Evolutionary conservation across 768 basidiomycete species (phyloP), one percentile per base, ranked within the genome.

Genomic region (Leccinum boreale): DNA sequence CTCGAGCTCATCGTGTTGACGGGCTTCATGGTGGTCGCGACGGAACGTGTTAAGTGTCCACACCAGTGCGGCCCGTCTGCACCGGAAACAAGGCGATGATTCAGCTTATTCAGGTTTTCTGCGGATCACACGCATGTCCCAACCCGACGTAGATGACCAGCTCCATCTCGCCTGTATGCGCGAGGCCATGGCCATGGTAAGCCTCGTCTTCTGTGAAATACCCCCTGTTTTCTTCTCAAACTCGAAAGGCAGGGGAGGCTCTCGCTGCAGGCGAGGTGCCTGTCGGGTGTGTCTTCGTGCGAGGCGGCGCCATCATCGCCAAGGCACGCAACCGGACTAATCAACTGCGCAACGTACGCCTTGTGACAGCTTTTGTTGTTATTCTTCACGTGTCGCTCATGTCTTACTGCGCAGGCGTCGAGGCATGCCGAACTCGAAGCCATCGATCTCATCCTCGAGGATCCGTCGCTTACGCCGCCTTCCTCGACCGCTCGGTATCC

Each of bases 381-480:
- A 15, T 31, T 23, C 9, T 33, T 52, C 19, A n/a, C 39, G 45
- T 29, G 48, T 46, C 55, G 60, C 15, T 50, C 26, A 57, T 28
- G 11, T 24, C 14, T 46, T 15, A 35, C 19, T 33, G 33, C 52
- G 46, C 64, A 98, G 95, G 95, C 94, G 1, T 98, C 96, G 10
- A 82, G 96, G 52, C 97, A 99, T 67, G 96, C 97, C 36, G 97
- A 99, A 73, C 85, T 99, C 23, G 97, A 97, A 72, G 95, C 96
- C 2, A 94, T 98, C 65, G 94, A 97, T 69, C 79, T 80, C 65
- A 92, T 99, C 62, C 76, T 98, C 12, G 77, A 85, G 0, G 81
- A 88, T 68, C 74, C 75, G 53, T 53, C 66, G 15, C 80, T 89
- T 61, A 88, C 89, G 8, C 82, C 84, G 23, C 67, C 71, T 33